A percentile compares a stretch with the other conserved stretches of the same genome.
Evolutionary conservation across 1,284 basidiomycete genomes (phyloP).

Genomic region (Entoloma clypeatum): DNA sequence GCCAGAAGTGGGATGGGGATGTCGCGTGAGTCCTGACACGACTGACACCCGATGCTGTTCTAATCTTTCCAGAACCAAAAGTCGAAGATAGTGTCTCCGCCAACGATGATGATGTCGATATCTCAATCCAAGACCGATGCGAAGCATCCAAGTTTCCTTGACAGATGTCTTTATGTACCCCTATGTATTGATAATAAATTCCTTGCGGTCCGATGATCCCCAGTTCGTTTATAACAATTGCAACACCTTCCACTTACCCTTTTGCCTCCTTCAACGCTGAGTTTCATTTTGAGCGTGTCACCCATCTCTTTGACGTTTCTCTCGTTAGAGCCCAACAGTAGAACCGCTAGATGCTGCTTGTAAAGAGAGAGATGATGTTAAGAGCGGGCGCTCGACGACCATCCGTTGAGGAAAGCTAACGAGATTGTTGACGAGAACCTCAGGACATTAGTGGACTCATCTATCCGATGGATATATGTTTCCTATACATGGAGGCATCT

Average conservation of each 20-base stretch:
- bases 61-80: no score
- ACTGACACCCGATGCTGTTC: no score
- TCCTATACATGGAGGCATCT: conserved; percentile 34
- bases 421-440: conserved; percentile 59
- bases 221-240: no score
- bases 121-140: no score
- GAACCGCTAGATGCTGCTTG: conserved; percentile 49
- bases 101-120: no score
- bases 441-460: conserved; percentile 58
- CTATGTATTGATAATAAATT: no score
- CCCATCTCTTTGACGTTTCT: conserved; percentile 57
- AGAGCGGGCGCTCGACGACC: conserved; percentile 32
- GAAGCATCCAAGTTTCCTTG: no score
- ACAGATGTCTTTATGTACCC: conserved; percentile 53
- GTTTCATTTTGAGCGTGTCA: conserved; percentile 51
- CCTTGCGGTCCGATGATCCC: no score
- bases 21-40: no score
- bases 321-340: conserved; percentile 59
- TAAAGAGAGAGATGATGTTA: conserved; percentile 58
- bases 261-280: conserved; percentile 62
- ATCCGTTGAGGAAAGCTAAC: conserved; percentile 39
- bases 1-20: no score
- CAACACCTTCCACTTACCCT: conserved; percentile 67
- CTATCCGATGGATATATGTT: conserved; percentile 54
- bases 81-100: no score